These are phyloP conservation scores for Coniophora puteana DNA, from an alignment of 1,284 basidiomycete species.

Conservation along the genomic window DNA sequence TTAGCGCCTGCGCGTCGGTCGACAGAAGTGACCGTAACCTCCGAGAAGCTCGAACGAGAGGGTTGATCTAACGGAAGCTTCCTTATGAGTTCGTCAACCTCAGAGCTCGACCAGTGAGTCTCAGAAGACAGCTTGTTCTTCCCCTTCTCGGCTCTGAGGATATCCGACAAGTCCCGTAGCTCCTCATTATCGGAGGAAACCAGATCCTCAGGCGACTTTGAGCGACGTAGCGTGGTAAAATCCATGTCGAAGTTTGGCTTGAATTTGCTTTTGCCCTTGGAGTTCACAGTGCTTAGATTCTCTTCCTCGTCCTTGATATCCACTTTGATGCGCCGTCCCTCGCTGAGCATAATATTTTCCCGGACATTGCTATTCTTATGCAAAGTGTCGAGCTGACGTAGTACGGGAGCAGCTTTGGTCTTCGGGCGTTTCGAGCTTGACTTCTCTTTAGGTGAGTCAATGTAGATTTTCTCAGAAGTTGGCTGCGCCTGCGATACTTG, in stretches of 20 bases:
- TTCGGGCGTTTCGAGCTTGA: conserved; percentile 10
- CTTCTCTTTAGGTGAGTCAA: neutral
- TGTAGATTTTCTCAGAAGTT: neutral
- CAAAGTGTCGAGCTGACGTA: conserved; percentile 41
- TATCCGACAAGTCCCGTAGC: conserved; percentile 40
- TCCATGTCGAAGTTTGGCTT: conserved; percentile 50
- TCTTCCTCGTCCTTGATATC: conserved; percentile 13
- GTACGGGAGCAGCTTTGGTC: conserved; percentile 24
- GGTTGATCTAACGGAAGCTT: conserved; percentile 19
- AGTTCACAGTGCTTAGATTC: too few relatives aligned
- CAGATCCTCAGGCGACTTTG: conserved; percentile 16
- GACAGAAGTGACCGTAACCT: neutral
- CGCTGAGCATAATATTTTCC: conserved; percentile 35
- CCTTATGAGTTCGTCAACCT: conserved; percentile 32
- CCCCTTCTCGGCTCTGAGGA: conserved; percentile 22
- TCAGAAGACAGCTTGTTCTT: conserved; percentile 19
- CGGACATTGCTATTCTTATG: conserved; percentile 42
- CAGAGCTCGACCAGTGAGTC: conserved; percentile 35
- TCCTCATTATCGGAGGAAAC: conserved; percentile 40
- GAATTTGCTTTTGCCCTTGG: conserved; percentile 29
- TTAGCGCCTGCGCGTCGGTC: too few relatives aligned
- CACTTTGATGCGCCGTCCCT: conserved; percentile 46
- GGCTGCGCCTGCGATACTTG: neutral
- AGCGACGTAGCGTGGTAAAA: conserved; percentile 43
- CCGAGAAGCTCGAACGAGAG: too few relatives aligned